Evolutionary conservation across 1,139 yeast species (phyloP), one percentile per base, ranked within the genome.

Genomic region (Kurtzmaniella quercitrusa): DNA sequence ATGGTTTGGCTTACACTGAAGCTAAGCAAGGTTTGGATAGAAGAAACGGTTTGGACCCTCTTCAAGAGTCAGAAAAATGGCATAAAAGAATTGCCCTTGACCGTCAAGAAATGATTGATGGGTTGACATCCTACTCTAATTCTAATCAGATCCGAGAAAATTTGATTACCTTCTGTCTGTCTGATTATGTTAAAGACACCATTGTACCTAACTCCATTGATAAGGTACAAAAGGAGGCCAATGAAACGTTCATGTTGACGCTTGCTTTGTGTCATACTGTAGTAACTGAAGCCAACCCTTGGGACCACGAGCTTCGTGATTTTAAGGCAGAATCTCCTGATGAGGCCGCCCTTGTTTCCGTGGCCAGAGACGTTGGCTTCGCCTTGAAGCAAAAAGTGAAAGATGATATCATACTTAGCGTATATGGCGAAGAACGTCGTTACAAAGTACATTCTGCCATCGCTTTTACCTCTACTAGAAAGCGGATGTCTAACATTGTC

Each of bases 281-380:
- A 9, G 77, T 93, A 42, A 85, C 95, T 11, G 71, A 76, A 45
- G 71, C 73, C 36, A 79, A 77, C 46, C 72, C 71, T 11, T 69
- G 72, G 40, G 85, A 87, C 21, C 81, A 79, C 0, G 72, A 68
- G 39, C 64, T 84, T 42, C 57, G 70, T 43, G 71, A 67, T 40
- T 79, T 88, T 59, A 88, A 90, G 59, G 98, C 98, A 0, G 98
- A 93, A 63, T 86, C 96, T n/a, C 98, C 98, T 1, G 98, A 93
- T 68, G 98, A 93, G 65, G 94, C 96, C 36, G 98, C 98, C 0
- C 77, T 93, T 47, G 98, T 93, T 3, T 79, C 87, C 8, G 93
- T 95, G 23, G 98, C 98, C 0, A 78, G 96, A 56, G 98, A 93
- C 60, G 70, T 89, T 56, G 98, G 98, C 3, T 85, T 85, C 60